Evolutionary conservation across 2,329 filamentous ascomycete genomes (phyloP).

Genomic region (Rhynchosporium secalis): DNA sequence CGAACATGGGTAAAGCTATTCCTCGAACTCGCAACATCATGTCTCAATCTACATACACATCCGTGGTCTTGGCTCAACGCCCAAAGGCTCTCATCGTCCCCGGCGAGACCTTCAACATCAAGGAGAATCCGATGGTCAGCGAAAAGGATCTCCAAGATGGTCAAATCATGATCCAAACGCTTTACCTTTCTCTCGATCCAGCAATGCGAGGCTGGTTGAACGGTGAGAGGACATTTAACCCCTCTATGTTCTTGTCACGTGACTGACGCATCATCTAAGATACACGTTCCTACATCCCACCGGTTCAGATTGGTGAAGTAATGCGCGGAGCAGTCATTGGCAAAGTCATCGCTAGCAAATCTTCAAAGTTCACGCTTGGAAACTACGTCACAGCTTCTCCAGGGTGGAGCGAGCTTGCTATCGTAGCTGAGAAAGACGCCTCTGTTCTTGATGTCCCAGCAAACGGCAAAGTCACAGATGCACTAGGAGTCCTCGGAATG

Average conservation of each 20-base stretch:
- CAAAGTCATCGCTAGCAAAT: conserved; percentile 62
- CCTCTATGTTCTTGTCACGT: conserved; percentile 12
- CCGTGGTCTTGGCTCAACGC: conserved; percentile 62
- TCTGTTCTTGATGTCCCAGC: conserved; percentile 45
- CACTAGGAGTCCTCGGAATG: conserved; percentile 61
- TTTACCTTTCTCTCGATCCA: conserved; percentile 71
- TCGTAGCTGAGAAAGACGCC: conserved; percentile 55
- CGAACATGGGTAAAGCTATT: conserved; percentile 29
- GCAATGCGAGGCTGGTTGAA: conserved; percentile 76
- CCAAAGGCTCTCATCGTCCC: conserved; percentile 61
- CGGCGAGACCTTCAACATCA: conserved; percentile 62
- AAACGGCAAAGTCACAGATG: conserved; percentile 53
- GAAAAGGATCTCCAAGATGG: conserved; percentile 58
- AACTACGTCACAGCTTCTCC: conserved; percentile 54
- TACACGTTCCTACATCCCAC: conserved; percentile 63
- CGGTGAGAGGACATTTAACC: conserved; percentile 27
- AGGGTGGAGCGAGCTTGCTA: conserved; percentile 68
- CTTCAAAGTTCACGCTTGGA: conserved; percentile 54
- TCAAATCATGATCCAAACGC: conserved; percentile 58
- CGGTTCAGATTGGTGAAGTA: conserved; percentile 64
- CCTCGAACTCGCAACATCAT: conserved; percentile 34
- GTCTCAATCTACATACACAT: conserved; percentile 38
- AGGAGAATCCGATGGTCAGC: conserved; percentile 49
- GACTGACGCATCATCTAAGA: conserved; percentile 35
- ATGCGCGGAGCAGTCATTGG: conserved; percentile 67